Conservation (phyloP, 495 filamentous ascomycete species). For the Penicillium verhagenii region DNA sequence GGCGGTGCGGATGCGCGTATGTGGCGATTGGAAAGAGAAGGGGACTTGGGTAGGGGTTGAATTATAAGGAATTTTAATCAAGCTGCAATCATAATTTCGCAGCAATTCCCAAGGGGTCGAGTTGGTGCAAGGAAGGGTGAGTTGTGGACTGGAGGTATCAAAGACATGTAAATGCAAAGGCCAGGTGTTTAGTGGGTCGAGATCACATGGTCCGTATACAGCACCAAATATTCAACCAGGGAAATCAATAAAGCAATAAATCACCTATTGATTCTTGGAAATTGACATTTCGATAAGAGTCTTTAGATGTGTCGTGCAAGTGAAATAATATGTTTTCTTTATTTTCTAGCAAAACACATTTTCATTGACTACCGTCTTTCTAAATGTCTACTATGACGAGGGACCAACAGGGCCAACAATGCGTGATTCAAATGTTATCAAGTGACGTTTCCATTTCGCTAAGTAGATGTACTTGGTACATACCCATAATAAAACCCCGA, state of each 20-base stretch:
- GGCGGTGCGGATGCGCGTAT: slow-evolving; percentile 13
- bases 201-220: slow-evolving; percentile 25
- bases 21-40: slow-evolving; percentile 7
- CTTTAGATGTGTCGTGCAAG: too few species aligned
- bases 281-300: too few species aligned
- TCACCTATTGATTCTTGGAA: neutral
- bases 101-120: neutral
- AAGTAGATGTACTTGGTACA: slow-evolving; percentile 1
- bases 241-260: too few species aligned
- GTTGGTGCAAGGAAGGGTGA: neutral
- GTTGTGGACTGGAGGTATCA: slow-evolving; percentile 6
- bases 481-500: neutral
- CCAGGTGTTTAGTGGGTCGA: slow-evolving; percentile 35
- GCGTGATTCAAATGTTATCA: neutral
- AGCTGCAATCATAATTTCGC: neutral
- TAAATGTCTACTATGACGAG: neutral
- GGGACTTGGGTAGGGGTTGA: neutral
- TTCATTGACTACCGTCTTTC: neutral
- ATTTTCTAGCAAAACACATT: neutral
- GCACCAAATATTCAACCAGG: neutral
- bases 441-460: slow-evolving; percentile 2
- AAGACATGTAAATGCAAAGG: slow-evolving; percentile 18
- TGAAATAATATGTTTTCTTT: neutral
- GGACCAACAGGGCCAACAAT: neutral
- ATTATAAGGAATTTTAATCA: neutral